Percentiles rank a stretch among this genome's conserved stretches.
These are phyloP conservation scores for Suhomyces yuchorum DNA, from an alignment of 1,139 yeast genomes.

Conservation along the genomic window DNA sequence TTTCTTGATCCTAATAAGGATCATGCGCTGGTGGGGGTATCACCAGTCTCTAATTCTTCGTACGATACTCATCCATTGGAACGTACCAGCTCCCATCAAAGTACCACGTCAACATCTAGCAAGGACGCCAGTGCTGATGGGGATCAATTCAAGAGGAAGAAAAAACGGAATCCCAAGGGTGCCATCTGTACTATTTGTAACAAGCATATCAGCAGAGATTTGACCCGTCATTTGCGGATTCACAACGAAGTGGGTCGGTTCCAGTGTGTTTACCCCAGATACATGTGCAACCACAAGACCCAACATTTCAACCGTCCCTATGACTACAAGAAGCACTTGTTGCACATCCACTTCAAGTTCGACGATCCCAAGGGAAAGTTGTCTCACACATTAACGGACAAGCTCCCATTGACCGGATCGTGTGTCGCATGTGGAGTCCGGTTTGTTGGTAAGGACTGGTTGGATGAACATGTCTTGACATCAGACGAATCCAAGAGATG, in stretches of 20 bases:
- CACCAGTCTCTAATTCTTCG: slow-evolving; percentile 9
- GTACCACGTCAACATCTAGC: slow-evolving; percentile 21
- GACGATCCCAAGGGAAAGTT: slow-evolving; percentile 48
- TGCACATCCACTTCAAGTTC: slow-evolving; percentile 47
- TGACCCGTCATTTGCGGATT: slow-evolving; percentile 48
- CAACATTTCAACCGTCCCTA: slow-evolving; percentile 51
- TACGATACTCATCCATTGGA: slow-evolving; percentile 10
- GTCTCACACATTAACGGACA: slow-evolving; percentile 47
- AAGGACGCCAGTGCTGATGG: slow-evolving; percentile 9
- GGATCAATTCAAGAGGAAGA: slow-evolving; percentile 19
- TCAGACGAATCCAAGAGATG: slow-evolving; percentile 19
- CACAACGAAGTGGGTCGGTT: slow-evolving; percentile 52
- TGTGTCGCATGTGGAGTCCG: slow-evolving; percentile 44
- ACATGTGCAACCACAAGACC: slow-evolving; percentile 47
- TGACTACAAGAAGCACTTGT: slow-evolving; percentile 50
- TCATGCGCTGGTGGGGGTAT: background rate
- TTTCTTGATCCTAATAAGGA: slow-evolving; percentile 1
- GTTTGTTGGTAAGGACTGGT: slow-evolving; percentile 43
- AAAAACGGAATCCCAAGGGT: slow-evolving; percentile 41
- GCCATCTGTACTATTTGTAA: slow-evolving; percentile 45
- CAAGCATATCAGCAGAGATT: slow-evolving; percentile 46
- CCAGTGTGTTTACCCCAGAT: slow-evolving; percentile 47
- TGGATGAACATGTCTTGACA: slow-evolving; percentile 43
- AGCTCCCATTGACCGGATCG: slow-evolving; percentile 40
- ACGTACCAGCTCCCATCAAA: slow-evolving; percentile 27